Evolutionary conservation across 768 basidiomycete genomes (phyloP).

Genomic region (Mycena metata): DNA sequence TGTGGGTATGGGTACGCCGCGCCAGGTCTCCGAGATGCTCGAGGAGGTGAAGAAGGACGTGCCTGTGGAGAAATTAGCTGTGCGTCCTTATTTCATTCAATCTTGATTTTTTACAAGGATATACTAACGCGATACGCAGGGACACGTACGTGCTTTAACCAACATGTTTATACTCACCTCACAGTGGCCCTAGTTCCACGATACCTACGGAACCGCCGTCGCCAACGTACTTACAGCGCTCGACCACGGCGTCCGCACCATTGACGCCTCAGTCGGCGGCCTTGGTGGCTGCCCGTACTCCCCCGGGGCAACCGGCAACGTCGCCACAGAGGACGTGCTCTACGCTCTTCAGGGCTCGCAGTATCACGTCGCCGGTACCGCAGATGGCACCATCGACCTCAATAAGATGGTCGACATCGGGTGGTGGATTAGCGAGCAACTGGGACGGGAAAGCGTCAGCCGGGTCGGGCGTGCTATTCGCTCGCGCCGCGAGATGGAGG

Average conservation of each 20-base stretch:
- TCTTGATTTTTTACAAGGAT: conserved; percentile 4
- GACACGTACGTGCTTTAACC: conserved; percentile 60
- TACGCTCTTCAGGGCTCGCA: conserved; percentile 81
- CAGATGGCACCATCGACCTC: conserved; percentile 64
- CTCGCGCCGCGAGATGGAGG: conserved; percentile 58
- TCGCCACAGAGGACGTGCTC: conserved; percentile 92
- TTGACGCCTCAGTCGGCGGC: conserved; percentile 89
- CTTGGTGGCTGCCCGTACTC: conserved; percentile 97
- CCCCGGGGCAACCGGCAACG: conserved; percentile 95
- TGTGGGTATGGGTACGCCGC: conserved; percentile 86
- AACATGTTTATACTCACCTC: neutral
- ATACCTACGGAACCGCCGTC: conserved; percentile 88
- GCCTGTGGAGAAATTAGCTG: conserved; percentile 79
- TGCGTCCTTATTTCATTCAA: conserved; percentile 44
- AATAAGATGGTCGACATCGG: conserved; percentile 82
- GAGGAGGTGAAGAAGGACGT: conserved; percentile 75
- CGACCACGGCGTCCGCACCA: conserved; percentile 79
- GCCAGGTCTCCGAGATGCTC: conserved; percentile 75
- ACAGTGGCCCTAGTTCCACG: conserved; percentile 75
- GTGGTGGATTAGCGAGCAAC: conserved; percentile 81
- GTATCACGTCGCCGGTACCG: conserved; percentile 65
- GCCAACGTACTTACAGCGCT: conserved; percentile 83
- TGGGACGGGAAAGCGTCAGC: conserved; percentile 80
- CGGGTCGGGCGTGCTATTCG: conserved; percentile 81
- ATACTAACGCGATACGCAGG: conserved; percentile 48